A percentile compares a stretch with the other conserved stretches of the same genome.
Conservation (phyloP, 177 flowering plant species). For the Telopea speciosissima region DNA sequence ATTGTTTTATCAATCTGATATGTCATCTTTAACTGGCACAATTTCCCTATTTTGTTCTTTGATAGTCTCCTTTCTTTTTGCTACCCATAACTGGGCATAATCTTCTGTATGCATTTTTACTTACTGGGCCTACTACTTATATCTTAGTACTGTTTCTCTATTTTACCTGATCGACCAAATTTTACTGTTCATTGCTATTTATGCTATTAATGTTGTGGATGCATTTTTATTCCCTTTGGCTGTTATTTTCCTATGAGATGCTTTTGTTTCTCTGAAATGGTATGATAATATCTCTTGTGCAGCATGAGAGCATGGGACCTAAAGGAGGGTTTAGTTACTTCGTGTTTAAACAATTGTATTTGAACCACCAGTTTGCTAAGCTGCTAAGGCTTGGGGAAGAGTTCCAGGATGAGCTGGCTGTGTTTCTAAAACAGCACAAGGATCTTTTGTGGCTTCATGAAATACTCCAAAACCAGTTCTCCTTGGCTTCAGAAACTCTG, state of each 20-base stretch:
- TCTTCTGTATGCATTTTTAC: no score
- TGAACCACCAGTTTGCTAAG: slow-evolving; percentile 53
- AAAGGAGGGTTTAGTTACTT: slow-evolving; percentile 82
- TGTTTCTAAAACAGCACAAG: slow-evolving; percentile 58
- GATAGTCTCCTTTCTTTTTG: no score
- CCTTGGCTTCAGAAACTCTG: slow-evolving; percentile 84
- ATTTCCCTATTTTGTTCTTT: no score
- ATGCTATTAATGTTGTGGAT: neutral
- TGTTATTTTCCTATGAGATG: neutral
- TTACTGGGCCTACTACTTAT: no score
- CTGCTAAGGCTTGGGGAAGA: slow-evolving; percentile 95
- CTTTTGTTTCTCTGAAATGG: neutral
- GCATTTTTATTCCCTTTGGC: neutral
- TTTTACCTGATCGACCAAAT: neutral
- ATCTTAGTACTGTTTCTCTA: neutral
- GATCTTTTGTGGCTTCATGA: slow-evolving; percentile 95
- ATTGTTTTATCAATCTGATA: no score
- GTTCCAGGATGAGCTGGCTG: slow-evolving; percentile 74
- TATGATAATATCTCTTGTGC: slow-evolving; percentile 23
- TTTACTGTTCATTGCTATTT: neutral
- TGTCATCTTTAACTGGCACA: no score
- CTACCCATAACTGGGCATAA: no score
- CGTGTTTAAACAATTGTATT: slow-evolving; percentile 65
- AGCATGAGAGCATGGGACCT: slow-evolving; percentile 88
- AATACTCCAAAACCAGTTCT: slow-evolving; percentile 68